A percentile compares a stretch with the other conserved stretches of the same genome.
These are phyloP conservation scores for Kuraishia hungarica DNA, from an alignment of 805 yeast species.

Conservation along the genomic window DNA sequence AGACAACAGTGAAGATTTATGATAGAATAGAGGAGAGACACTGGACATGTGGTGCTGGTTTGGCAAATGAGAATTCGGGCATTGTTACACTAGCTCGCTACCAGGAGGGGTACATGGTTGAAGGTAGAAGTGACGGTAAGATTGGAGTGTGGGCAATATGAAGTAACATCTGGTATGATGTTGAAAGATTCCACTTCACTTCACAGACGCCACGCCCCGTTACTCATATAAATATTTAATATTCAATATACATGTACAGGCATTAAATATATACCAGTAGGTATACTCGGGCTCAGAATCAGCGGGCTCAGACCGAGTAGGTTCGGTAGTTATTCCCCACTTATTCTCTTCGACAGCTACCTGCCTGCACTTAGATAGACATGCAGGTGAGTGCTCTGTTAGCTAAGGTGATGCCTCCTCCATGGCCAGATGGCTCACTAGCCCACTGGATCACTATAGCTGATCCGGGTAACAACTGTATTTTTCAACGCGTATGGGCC, in stretches of 20 bases:
- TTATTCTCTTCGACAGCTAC: no score
- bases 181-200: no score
- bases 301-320: no score
- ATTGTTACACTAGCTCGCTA: constrained; percentile 36
- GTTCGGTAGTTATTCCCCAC: no score
- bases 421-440: not conserved
- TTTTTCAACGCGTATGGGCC: not conserved
- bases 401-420: not conserved
- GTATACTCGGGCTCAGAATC: no score
- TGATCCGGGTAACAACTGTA: not conserved
- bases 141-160: constrained; percentile 57
- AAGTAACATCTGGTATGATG: not conserved
- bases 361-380: no score
- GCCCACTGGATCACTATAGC: not conserved
- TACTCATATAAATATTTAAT: no score
- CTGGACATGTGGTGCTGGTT: constrained; percentile 41
- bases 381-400: no score
- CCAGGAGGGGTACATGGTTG: constrained; percentile 58
- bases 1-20: constrained; percentile 43
- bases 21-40: constrained; percentile 48
- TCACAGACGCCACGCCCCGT: no score
- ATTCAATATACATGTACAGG: no score
- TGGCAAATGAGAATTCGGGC: constrained; percentile 16
- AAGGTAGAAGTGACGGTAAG: constrained; percentile 52
- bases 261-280: no score